Conservation (phyloP, 2,329 filamentous ascomycete genomes). For the Cylindrodendrum hubeiense region DNA sequence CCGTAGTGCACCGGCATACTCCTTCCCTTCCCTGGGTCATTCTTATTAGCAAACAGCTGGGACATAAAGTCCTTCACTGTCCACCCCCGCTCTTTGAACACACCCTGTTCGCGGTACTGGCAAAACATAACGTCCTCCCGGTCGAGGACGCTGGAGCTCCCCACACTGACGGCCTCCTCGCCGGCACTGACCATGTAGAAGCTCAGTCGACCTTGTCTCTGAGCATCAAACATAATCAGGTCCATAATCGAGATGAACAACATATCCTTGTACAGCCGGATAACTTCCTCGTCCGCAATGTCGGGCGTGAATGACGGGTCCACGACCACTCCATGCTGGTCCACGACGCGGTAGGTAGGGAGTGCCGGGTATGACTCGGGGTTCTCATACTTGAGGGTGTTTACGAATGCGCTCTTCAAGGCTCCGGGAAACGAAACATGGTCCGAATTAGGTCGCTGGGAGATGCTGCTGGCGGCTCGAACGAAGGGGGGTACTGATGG, state of each 20-base stretch:
- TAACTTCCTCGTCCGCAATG: conserved; percentile 72
- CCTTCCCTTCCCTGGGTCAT: conserved; percentile 83
- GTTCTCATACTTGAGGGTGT: conserved; percentile 79
- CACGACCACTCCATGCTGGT: conserved; percentile 87
- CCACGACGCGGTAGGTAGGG: conserved; percentile 91
- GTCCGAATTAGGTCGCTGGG: conserved; percentile 67
- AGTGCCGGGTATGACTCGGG: conserved; percentile 81
- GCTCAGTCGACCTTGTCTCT: conserved; percentile 90
- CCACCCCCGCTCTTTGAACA: conserved; percentile 91
- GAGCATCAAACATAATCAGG: conserved; percentile 97
- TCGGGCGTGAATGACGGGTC: conserved; percentile 78
- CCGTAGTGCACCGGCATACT: conserved; percentile 99
- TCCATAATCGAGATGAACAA: conserved; percentile 87
- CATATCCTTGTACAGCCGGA: conserved; percentile 76
- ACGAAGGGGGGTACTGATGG: conserved; percentile 37
- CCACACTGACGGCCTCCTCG: conserved; percentile 94
- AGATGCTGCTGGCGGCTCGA: conserved; percentile 62
- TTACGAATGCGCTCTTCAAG: conserved; percentile 92
- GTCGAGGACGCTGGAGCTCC: conserved; percentile 85
- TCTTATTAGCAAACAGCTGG: conserved; percentile 89
- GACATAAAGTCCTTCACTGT: conserved; percentile 92
- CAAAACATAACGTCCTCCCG: conserved; percentile 91
- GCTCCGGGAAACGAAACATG: conserved; percentile 90
- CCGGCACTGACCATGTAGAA: conserved; percentile 99
- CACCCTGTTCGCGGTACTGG: conserved; percentile 94